Base-by-base conservation (phyloP, 2,329 filamentous ascomycete species). In the Clonostachys rosea region DNA sequence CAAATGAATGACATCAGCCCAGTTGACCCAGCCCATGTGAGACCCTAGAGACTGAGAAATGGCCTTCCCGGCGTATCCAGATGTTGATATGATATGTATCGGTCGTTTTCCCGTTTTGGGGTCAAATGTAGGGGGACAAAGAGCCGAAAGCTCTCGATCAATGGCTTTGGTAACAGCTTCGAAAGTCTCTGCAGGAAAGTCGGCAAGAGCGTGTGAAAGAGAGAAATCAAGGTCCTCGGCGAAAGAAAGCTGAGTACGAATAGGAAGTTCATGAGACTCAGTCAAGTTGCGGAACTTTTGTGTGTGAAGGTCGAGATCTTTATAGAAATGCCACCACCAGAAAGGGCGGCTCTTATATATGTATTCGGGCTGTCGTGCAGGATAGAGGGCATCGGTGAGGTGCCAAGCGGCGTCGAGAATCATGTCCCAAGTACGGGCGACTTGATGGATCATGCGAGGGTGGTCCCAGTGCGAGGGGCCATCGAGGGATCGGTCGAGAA, bases 1-100 rank as follows among this genome's bases (percentile, higher is more conserved):
- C 11, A 95, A 60, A 17, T 79, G 76, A 34, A 94, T 67, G 4
- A 92, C 59, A 53, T 92, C 83, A 4, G 87, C 84, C 7, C 68
- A 69, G 6, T 87, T 68, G 34, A 81, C 74, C 12, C 69, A 68
- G 1, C 87, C 86, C 40, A 86, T 68, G 44, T 80, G 75, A 49
- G 80, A 74, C 3, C 91, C 78, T n/a, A 88, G 68, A 14, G 65
- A 59, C 45, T 66, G 56, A n/a, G 65, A 57, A 47, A 70, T 62
- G 2, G 63, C 60, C 39, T 61, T 65, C 2, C 68, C 68, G 11
- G 64, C 58, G 42, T 68, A 70, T 1, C 68, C 67, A 14, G 65
- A 65, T 45, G 65, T 57, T 5, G 64, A 62, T 11, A 71, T 51
- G 13, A 71, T 53, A 9, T 60, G 65, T 17, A 71, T 63, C 30